Percentiles rank a stretch among this genome's conserved stretches.
phyloP scores from a whole-genome alignment of 1,284 basidiomycete species.

The Sporisorium reilianum region DNA sequence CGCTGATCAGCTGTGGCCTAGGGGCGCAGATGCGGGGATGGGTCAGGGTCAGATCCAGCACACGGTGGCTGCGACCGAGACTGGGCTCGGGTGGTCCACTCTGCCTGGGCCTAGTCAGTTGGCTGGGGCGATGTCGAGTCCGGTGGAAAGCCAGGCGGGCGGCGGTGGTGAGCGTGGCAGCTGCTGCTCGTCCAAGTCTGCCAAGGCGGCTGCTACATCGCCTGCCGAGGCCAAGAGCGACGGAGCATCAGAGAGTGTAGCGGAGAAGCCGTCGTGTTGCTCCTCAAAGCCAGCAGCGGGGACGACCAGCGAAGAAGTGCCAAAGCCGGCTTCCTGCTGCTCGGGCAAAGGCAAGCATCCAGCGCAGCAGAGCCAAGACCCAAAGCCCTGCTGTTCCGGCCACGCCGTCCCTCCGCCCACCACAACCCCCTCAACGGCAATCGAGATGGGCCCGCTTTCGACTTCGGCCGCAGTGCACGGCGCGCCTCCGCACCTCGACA shows the following conservation, averaged over 20 bases:
- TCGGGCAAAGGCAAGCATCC: not conserved
- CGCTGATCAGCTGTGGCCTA: conserved; percentile 39
- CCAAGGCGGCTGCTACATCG: not conserved
- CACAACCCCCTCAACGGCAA: not conserved
- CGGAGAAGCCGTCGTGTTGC: conserved; percentile 22
- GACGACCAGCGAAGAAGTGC: not conserved
- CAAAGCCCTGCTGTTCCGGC: conserved; percentile 35
- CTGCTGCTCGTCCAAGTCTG: conserved; percentile 33
- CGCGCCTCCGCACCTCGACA: conserved; percentile 2
- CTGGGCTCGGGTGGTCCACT: conserved; percentile 46
- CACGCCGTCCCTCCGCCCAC: not conserved
- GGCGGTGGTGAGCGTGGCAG: conserved; percentile 1
- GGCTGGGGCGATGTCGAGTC: conserved; percentile 14
- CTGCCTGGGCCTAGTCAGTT: conserved; percentile 17
- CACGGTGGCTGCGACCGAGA: conserved; percentile 37
- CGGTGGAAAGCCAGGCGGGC: conserved; percentile 1
- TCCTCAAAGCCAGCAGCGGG: conserved; percentile 6
- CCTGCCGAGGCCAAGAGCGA: not conserved
- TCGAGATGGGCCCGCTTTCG: conserved; percentile 36
- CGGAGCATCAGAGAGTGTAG: not conserved
- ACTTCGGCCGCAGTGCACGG: conserved; percentile 26
- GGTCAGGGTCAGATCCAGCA: conserved; percentile 54
- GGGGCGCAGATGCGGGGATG: conserved; percentile 47
- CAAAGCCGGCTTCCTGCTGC: conserved; percentile 15
- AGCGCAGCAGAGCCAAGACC: not conserved